Percentiles rank a stretch among this genome's conserved stretches.
Evolutionary conservation across 1,139 yeast species (phyloP).

Genomic region (Saccharomyces uvarum): DNA sequence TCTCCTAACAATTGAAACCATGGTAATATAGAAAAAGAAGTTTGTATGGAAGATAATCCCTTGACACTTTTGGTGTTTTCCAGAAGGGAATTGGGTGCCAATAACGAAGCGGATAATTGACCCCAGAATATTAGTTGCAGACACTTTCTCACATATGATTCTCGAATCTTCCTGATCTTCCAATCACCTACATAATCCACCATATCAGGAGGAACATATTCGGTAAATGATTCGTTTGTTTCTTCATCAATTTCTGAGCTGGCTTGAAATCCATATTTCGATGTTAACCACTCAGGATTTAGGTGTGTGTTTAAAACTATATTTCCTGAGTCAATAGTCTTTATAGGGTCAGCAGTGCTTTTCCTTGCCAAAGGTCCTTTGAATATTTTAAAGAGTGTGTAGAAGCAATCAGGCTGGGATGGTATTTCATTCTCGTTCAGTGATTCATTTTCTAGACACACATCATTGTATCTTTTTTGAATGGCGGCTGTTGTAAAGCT

Average conservation of each 20-base stretch:
- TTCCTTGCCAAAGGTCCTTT: slow-evolving; percentile 50
- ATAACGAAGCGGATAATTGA: slow-evolving; percentile 24
- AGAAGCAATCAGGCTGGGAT: slow-evolving; percentile 46
- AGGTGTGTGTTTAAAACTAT: slow-evolving; percentile 47
- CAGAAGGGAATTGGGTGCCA: slow-evolving; percentile 5
- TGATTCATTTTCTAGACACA: slow-evolving; percentile 28
- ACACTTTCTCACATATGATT: slow-evolving; percentile 44
- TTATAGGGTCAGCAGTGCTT: slow-evolving; percentile 38
- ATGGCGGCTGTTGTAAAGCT: slow-evolving; percentile 36
- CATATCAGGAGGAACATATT: slow-evolving; percentile 53
- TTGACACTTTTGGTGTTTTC: slow-evolving; percentile 16
- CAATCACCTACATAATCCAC: slow-evolving; percentile 33
- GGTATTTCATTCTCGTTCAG: slow-evolving; percentile 34
- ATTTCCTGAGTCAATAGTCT: slow-evolving; percentile 45
- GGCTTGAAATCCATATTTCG: slow-evolving; percentile 36
- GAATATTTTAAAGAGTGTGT: slow-evolving; percentile 50
- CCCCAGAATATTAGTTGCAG: slow-evolving; percentile 45
- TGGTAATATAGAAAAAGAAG: slow-evolving; percentile 34
- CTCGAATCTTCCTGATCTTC: slow-evolving; percentile 33
- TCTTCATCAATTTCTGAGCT: slow-evolving; percentile 38
- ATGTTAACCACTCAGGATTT: slow-evolving; percentile 46
- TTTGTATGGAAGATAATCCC: slow-evolving; percentile 35
- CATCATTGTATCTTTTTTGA: slow-evolving; percentile 33
- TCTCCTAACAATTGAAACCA: slow-evolving; percentile 42
- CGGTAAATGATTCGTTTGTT: slow-evolving; percentile 24